phyloP scores from a whole-genome alignment of 2,329 filamentous ascomycete species.

The Ophiostoma perfectum region DNA sequence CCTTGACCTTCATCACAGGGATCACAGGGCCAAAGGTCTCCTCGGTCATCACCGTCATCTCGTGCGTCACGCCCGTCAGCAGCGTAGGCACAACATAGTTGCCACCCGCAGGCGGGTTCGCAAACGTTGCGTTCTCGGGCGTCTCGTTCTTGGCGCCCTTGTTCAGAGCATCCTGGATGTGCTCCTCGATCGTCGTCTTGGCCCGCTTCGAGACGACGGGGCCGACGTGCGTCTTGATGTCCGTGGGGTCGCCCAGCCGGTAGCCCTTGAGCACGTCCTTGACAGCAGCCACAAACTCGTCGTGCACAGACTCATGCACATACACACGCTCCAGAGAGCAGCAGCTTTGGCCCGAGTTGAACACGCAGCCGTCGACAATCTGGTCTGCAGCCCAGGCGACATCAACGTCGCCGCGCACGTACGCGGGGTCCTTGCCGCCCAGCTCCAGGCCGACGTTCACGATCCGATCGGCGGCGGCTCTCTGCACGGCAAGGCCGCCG shows the following conservation, averaged over 20 bases:
- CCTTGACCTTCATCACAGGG: slow-evolving; percentile 77
- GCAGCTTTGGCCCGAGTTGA: slow-evolving; percentile 98
- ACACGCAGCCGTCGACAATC: slow-evolving; percentile 91
- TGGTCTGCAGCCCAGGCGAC: slow-evolving; percentile 86
- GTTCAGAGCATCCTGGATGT: slow-evolving; percentile 74
- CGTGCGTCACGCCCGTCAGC: slow-evolving; percentile 70
- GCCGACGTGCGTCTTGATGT: slow-evolving; percentile 73
- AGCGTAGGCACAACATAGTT: slow-evolving; percentile 88
- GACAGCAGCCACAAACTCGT: slow-evolving; percentile 71
- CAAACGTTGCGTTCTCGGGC: slow-evolving; percentile 69
- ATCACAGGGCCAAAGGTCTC: slow-evolving; percentile 95
- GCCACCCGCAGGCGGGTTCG: slow-evolving; percentile 64
- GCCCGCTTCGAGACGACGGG: slow-evolving; percentile 81
- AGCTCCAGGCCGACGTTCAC: slow-evolving; percentile 85
- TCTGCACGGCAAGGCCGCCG: slow-evolving; percentile 78
- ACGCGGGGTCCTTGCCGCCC: slow-evolving; percentile 91
- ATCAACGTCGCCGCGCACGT: slow-evolving; percentile 80
- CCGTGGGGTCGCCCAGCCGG: slow-evolving; percentile 80
- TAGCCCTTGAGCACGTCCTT: slow-evolving; percentile 77
- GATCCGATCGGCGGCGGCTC: slow-evolving; percentile 75
- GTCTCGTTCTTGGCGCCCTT: slow-evolving; percentile 83
- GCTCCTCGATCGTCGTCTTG: slow-evolving; percentile 67
- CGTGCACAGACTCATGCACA: slow-evolving; percentile 78
- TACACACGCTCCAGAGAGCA: slow-evolving; percentile 91
- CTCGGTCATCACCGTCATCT: slow-evolving; percentile 83